Evolutionary conservation across 2,329 filamentous ascomycete species (phyloP).

Genomic region (Colletotrichum sp.): DNA sequence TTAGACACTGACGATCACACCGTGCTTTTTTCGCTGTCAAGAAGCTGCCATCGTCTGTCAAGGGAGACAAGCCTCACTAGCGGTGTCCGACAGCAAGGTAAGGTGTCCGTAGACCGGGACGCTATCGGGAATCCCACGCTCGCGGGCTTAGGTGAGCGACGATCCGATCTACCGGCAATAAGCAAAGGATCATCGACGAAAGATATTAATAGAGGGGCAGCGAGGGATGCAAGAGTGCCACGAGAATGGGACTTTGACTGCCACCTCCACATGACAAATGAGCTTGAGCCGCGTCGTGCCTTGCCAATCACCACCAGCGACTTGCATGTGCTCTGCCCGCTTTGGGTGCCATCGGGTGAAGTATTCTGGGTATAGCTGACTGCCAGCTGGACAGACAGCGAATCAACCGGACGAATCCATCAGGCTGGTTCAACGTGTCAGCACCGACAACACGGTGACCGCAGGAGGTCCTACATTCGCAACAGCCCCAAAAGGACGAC

Average conservation of each 20-base stretch:
- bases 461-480: neutral
- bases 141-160: constrained; percentile 3
- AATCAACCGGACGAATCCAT: neutral
- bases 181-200: neutral
- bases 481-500: neutral
- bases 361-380: neutral
- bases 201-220: constrained; percentile 3
- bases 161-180: neutral
- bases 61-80: neutral
- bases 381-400: neutral
- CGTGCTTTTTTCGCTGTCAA: neutral
- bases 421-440: neutral
- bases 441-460: neutral
- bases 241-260: neutral
- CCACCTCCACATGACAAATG: neutral
- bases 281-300: neutral
- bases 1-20: neutral
- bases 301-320: neutral
- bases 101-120: neutral
- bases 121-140: neutral
- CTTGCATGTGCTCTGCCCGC: neutral
- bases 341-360: neutral
- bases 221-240: neutral
- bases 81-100: neutral
- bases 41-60: neutral